These are phyloP conservation scores for Tylopilus sp. DNA, from an alignment of 1,284 basidiomycete species.

Conservation along the genomic window DNA sequence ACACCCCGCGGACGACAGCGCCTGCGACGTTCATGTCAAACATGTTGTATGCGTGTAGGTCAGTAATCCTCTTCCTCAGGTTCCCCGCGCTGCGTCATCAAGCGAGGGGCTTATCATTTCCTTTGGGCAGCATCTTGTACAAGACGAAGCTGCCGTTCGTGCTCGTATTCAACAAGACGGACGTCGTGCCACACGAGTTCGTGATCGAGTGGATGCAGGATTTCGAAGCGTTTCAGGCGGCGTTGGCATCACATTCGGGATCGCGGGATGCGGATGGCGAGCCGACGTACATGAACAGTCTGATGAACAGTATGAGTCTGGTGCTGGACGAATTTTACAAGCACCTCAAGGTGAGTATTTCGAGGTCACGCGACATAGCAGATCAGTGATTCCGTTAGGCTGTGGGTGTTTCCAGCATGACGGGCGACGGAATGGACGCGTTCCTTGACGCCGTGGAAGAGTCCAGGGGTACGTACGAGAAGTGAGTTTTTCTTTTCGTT, in stretches of 20 bases:
- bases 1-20: slow-evolving; percentile 91
- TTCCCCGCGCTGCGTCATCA: background rate
- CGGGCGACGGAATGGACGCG: slow-evolving; percentile 87
- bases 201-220: slow-evolving; percentile 98
- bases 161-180: slow-evolving; percentile 98
- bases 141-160: slow-evolving; percentile 98
- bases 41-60: slow-evolving; percentile 99
- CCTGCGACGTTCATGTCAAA: slow-evolving; percentile 99
- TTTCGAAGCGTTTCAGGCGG: slow-evolving; percentile 85
- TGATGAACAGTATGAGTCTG: slow-evolving; percentile 99
- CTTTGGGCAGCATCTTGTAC: slow-evolving; percentile 79
- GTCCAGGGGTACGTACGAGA: slow-evolving; percentile 85
- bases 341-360: slow-evolving; percentile 70
- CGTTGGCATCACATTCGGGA: slow-evolving; percentile 61
- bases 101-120: background rate
- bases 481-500: slow-evolving; percentile 43
- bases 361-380: background rate
- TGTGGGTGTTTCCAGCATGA: slow-evolving; percentile 94
- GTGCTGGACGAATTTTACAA: slow-evolving; percentile 99
- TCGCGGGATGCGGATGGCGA: slow-evolving; percentile 81
- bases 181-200: slow-evolving; percentile 86
- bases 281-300: slow-evolving; percentile 95
- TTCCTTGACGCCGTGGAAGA: slow-evolving; percentile 91
- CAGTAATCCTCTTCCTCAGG: slow-evolving; percentile 25
- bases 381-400: slow-evolving; percentile 49